A percentile compares a stretch with the other conserved stretches of the same genome.
Evolutionary conservation across 164 flowering plant genomes (phyloP).

Genomic region (Stephania cephalantha): DNA sequence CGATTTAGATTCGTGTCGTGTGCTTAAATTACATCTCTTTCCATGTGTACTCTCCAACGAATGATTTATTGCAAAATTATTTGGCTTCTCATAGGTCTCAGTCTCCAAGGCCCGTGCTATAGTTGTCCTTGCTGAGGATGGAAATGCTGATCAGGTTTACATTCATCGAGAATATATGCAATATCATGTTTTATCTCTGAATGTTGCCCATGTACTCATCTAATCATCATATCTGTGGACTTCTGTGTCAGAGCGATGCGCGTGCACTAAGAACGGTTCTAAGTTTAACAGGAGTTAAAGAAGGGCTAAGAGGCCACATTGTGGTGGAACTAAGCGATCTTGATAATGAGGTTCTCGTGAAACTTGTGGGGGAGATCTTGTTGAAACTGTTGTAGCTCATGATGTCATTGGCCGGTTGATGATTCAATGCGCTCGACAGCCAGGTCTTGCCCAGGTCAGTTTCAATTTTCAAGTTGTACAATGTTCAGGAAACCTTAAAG

Average conservation of each 20-base stretch:
- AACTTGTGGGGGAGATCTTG: conserved; percentile 87
- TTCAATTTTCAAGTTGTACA: background rate
- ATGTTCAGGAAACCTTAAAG: background rate
- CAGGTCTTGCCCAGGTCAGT: conserved; percentile 84
- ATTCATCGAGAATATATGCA: background rate
- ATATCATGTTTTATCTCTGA: background rate
- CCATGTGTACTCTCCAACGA: background rate
- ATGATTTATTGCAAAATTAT: background rate
- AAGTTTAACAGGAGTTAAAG: conserved; percentile 77
- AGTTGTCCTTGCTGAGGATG: conserved; percentile 77
- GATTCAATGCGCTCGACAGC: conserved; percentile 92
- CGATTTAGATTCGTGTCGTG: no score
- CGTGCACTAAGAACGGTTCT: conserved; percentile 79
- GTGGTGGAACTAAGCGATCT: conserved; percentile 89
- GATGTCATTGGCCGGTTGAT: conserved; percentile 92
- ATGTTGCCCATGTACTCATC: background rate
- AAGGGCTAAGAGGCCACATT: conserved; percentile 74
- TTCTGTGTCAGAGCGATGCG: conserved; percentile 61
- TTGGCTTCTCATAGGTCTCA: conserved; percentile 44
- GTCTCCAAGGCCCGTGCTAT: conserved; percentile 87
- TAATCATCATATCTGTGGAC: background rate
- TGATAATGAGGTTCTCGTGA: conserved; percentile 79
- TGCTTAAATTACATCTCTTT: background rate
- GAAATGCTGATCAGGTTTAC: conserved; percentile 81
- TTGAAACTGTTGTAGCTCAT: conserved; percentile 88